Base-by-base conservation (phyloP, 177 flowering plant genomes). In the Vitis hybrid region DNA sequence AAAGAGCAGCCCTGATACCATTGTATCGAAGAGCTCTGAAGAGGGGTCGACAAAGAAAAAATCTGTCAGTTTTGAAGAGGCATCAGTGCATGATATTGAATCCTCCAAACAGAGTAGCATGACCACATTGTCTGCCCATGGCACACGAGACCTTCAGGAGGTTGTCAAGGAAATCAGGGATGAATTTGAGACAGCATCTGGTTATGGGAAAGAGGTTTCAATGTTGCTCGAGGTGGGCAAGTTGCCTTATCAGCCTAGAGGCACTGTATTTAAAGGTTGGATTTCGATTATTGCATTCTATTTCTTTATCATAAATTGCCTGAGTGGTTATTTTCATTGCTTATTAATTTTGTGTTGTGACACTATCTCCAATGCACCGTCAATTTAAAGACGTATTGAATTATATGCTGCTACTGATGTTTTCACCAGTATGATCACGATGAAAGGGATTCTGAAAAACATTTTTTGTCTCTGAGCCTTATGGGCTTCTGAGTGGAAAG, bases 171-270 rank as follows among this genome's bases (percentile, higher is more conserved):
- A 90, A 73, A 88, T 91, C 51, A 88, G 76, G 71, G 83, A 82
- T 70, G 97, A 88, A 65, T 92, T 92, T 79, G 91, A 80, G 74
- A 72, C 76, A 54, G 94, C 96, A 39, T 81, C 89, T 71, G 72
- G 77, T 64, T 76, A 77, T 71, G 97, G 97, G 70, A 91, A 77
- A 62, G 97, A 91, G 76, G 92, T 91, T 18, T 84, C 92, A 0
- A 21, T 80, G 69, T 70, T 92, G 87, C 94, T 92, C 68, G 92
- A 92, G 80, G 96, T 84, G 66, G 90, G 85, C 10, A 89, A 76
- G 80, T 56, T 88, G 77, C 94, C 91, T 58, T 92, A 92, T 78
- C 90, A 77, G 72, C 76, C 87, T 6, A 78, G 77, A 67, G 60
- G 60, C 51, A 57, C 83, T 51, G 52, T 71, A 12, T 68, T 87